Base-by-base conservation (phyloP, 2,329 filamentous ascomycete genomes). In the Verticillium nonalfalfae region DNA sequence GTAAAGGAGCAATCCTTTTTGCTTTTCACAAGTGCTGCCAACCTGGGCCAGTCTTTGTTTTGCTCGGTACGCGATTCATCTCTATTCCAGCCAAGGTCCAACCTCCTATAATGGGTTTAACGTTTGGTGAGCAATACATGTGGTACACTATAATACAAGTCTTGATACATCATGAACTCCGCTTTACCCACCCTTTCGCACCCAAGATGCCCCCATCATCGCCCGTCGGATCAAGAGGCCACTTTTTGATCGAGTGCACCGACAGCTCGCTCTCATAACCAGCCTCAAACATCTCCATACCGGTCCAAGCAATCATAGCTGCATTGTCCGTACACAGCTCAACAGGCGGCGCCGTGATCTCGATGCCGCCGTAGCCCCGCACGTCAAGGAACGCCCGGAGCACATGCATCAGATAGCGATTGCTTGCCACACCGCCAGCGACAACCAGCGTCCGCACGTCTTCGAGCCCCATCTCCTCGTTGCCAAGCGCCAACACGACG, bases 241-340 rank as follows among this genome's bases (percentile, higher is more conserved):
- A 97, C 71, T 87, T 90, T 56, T 82, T 80, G 56, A 90, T 71
- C 2, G 88, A 82, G 56, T 81, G 72, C 61, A 88, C 82, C 31
- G 78, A 80, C 61, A 93, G 69, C 21, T 84, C 81, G 9, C 86
- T 88, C 62, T 79, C 75, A 80, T 85, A 93, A 0, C 94, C 93
- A 1, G 84, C 85, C 73, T 90, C 83, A 70, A 85, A 97, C 93
- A 99, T 97, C 76, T 98, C 93, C 66, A 93, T 83, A 0, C 90
- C 95, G 1, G 93, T 82, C 94, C 95, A 98, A 1, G 90, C 94
- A 72, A 98, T 93, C 95, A 99, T 99, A 57, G 93, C 91, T 13
- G 95, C 95, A 74, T 99, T 98, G 70, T 99, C 95, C 0, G 92
- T 97, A 71, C 95, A 98, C 59, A 94, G 80, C 52, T 81, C 79